phyloP scores from a whole-genome alignment of 345 rosid genomes.

The Anastatica hierochuntica region DNA sequence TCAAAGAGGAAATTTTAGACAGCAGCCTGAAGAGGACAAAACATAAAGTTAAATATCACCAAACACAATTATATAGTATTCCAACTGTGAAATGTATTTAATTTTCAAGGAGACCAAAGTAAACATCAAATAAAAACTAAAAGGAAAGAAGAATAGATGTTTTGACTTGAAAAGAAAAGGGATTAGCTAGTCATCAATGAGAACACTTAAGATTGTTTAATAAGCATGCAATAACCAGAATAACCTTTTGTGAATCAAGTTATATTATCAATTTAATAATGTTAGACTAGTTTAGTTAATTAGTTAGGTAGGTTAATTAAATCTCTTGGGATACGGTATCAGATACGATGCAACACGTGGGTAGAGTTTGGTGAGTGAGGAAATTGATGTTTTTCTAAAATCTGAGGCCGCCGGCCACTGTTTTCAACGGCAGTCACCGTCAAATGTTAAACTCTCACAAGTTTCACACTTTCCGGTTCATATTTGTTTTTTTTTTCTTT shows the following conservation, averaged over 20 bases:
- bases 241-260: slow-evolving; percentile 14
- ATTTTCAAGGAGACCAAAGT: slow-evolving; percentile 12
- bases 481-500: neutral
- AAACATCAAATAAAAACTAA: no score
- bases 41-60: neutral
- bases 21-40: slow-evolving; percentile 9
- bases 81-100: slow-evolving; percentile 12
- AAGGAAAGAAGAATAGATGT: slow-evolving; percentile 9
- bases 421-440: slow-evolving; percentile 26
- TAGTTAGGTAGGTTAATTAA: slow-evolving; percentile 16
- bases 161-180: slow-evolving; percentile 15
- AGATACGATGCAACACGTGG: slow-evolving; percentile 34
- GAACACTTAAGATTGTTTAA: slow-evolving; percentile 4
- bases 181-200: slow-evolving; percentile 9
- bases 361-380: slow-evolving; percentile 18
- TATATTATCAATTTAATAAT: neutral
- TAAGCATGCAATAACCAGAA: neutral
- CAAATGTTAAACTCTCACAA: slow-evolving; percentile 1
- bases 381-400: slow-evolving; percentile 2
- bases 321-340: slow-evolving; percentile 17
- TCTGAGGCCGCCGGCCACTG: slow-evolving; percentile 36
- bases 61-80: slow-evolving; percentile 9
- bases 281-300: no score
- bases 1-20: slow-evolving; percentile 6
- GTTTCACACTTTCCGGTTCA: slow-evolving; percentile 9